These are phyloP conservation scores for Lepiota brunneoincarnata DNA, from an alignment of 768 basidiomycete genomes.

Conservation along the genomic window DNA sequence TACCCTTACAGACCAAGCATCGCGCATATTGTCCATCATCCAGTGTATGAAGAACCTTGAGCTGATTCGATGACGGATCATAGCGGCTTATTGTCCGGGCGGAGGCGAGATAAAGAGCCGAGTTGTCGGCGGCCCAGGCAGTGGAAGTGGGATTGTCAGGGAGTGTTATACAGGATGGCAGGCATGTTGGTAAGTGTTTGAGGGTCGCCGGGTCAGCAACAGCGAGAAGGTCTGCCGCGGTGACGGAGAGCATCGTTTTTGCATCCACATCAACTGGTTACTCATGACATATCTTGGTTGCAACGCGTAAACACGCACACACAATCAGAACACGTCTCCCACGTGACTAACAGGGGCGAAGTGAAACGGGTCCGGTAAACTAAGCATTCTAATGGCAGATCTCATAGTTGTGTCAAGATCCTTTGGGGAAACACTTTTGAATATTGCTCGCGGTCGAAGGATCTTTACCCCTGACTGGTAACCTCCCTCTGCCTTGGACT, in stretches of 20 bases:
- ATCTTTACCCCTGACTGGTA: too few species aligned
- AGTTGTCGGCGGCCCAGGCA: constrained; percentile 58
- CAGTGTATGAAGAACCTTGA: constrained; percentile 41
- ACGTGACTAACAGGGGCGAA: neutral
- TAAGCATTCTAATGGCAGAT: too few species aligned
- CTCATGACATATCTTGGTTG: neutral
- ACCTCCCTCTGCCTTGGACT: too few species aligned
- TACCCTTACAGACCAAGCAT: constrained; percentile 32
- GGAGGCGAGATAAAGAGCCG: constrained; percentile 52
- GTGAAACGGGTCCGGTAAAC: neutral
- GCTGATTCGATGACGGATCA: constrained; percentile 39
- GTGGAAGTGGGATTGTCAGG: constrained; percentile 33
- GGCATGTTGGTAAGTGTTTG: constrained; percentile 39
- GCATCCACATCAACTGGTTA: neutral
- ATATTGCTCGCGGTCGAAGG: too few species aligned
- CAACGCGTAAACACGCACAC: constrained; percentile 4
- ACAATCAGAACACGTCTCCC: neutral
- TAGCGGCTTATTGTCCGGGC: constrained; percentile 49
- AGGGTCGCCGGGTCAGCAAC: constrained; percentile 46
- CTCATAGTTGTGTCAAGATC: too few species aligned
- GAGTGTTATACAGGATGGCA: constrained; percentile 37
- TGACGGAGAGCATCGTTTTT: constrained; percentile 50
- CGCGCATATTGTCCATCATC: constrained; percentile 26
- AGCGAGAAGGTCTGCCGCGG: constrained; percentile 45
- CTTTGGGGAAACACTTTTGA: too few species aligned